Evolutionary conservation across 192 early-diverging fungal genomes (phyloP).

Genomic region (Podila minutissima): DNA sequence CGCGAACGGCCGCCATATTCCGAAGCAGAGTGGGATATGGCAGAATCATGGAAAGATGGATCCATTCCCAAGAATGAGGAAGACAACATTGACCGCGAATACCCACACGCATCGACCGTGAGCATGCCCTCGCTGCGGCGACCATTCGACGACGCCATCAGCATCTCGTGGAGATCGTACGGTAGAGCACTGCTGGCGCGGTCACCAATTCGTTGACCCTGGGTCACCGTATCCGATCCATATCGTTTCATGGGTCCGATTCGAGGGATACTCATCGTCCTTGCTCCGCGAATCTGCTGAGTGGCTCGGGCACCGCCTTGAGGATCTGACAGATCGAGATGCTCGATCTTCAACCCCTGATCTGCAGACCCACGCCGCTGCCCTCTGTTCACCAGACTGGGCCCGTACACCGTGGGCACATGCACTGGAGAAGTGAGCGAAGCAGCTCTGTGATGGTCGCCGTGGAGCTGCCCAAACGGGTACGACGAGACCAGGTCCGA

Average conservation of each 20-base stretch:
- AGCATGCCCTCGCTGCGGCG: slow-evolving; percentile 3
- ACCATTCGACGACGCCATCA: slow-evolving; percentile 6
- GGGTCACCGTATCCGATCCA: slow-evolving; percentile 18
- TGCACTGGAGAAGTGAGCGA: slow-evolving; percentile 9
- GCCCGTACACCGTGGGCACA: slow-evolving; percentile 12
- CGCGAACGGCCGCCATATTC: background rate
- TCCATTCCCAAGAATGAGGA: background rate
- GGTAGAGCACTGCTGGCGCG: slow-evolving; percentile 11
- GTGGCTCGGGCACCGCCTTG: background rate
- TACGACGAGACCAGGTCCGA: slow-evolving; percentile 40
- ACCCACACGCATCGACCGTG: background rate
- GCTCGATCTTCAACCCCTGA: background rate
- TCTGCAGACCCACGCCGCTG: background rate
- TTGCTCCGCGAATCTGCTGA: no score
- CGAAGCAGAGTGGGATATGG: background rate
- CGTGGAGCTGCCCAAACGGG: slow-evolving; percentile 35
- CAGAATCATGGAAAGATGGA: background rate
- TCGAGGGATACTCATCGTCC: background rate
- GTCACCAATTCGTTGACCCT: background rate
- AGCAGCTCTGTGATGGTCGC: background rate
- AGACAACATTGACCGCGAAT: background rate
- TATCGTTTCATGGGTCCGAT: background rate
- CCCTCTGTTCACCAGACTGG: slow-evolving; percentile 11
- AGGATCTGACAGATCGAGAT: slow-evolving; percentile 5
- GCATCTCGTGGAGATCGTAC: slow-evolving; percentile 6